These are phyloP conservation scores for Salix udensis DNA, from an alignment of 345 rosid genomes.

Conservation along the genomic window DNA sequence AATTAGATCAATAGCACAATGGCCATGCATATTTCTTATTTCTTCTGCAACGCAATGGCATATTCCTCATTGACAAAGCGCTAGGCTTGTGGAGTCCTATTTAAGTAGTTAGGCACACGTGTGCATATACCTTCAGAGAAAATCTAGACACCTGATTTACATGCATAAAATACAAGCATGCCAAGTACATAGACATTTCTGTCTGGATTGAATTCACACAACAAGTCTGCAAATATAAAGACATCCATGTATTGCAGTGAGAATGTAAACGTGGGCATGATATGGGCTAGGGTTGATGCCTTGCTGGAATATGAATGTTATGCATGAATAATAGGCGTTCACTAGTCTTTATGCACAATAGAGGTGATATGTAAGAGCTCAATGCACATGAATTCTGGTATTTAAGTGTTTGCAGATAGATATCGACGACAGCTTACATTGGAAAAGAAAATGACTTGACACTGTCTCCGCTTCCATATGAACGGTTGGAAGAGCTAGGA, in stretches of 20 bases:
- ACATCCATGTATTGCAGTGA: neutral
- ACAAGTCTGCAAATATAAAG: neutral
- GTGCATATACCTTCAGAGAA: neutral
- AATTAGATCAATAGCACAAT: constrained; percentile 39
- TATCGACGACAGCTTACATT: constrained; percentile 35
- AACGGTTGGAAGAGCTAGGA: constrained; percentile 29
- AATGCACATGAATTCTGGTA: neutral
- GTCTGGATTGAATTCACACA: neutral
- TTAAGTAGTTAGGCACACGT: neutral
- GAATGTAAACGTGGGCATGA: neutral
- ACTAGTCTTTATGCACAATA: neutral
- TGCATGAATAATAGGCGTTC: neutral
- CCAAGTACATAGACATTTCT: constrained; percentile 6
- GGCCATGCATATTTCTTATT: constrained; percentile 31
- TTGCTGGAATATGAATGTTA: neutral
- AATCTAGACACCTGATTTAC: neutral
- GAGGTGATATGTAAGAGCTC: neutral
- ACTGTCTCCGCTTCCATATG: constrained; percentile 43
- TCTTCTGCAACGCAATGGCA: constrained; percentile 23
- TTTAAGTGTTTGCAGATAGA: neutral
- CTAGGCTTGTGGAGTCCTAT: constrained; percentile 15
- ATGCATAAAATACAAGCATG: neutral
- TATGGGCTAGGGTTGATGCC: neutral
- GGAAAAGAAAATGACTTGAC: constrained; percentile 50
- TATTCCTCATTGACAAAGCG: constrained; percentile 21